Percentiles rank a stretch among this genome's conserved stretches.
Conservation (phyloP, 1,139 yeast genomes). For the Hemisphaericaspora xylofermentans region DNA sequence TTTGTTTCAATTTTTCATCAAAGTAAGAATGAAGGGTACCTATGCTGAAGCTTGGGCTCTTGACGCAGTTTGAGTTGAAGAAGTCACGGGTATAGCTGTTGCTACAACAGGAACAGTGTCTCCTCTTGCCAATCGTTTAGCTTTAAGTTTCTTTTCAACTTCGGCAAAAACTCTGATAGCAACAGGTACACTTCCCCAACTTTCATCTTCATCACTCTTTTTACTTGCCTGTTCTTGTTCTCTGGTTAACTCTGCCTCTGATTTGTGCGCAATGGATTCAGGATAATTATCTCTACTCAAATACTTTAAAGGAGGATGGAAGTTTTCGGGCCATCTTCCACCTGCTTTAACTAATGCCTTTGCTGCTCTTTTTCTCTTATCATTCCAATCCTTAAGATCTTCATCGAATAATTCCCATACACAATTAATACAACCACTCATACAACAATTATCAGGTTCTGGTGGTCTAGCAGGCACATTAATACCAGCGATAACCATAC, state of each 20-base stretch:
- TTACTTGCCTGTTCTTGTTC: conserved; percentile 16
- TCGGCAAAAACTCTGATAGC: conserved; percentile 81
- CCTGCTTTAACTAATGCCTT: conserved; percentile 44
- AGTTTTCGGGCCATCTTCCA: conserved; percentile 77
- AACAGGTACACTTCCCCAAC: conserved; percentile 72
- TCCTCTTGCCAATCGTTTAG: conserved; percentile 20
- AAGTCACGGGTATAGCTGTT: background rate
- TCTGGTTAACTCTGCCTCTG: conserved; percentile 23
- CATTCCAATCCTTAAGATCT: conserved; percentile 81
- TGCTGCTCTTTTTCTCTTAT: conserved; percentile 60
- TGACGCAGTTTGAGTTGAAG: background rate
- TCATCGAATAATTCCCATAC: conserved; percentile 94
- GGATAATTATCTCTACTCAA: conserved; percentile 38
- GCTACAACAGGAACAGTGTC: background rate
- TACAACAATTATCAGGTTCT: conserved; percentile 95
- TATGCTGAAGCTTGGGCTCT: background rate
- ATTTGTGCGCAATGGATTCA: conserved; percentile 20
- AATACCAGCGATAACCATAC: conserved; percentile 63
- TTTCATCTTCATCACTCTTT: conserved; percentile 28
- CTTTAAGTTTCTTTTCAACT: conserved; percentile 67
- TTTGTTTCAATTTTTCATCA: background rate
- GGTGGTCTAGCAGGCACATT: conserved; percentile 75
- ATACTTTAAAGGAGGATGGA: conserved; percentile 62
- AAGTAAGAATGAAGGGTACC: background rate
- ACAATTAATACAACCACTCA: conserved; percentile 96